These are phyloP conservation scores for Scedosporium aurantiacum DNA, from an alignment of 2,329 filamentous ascomycete genomes.

Conservation along the genomic window DNA sequence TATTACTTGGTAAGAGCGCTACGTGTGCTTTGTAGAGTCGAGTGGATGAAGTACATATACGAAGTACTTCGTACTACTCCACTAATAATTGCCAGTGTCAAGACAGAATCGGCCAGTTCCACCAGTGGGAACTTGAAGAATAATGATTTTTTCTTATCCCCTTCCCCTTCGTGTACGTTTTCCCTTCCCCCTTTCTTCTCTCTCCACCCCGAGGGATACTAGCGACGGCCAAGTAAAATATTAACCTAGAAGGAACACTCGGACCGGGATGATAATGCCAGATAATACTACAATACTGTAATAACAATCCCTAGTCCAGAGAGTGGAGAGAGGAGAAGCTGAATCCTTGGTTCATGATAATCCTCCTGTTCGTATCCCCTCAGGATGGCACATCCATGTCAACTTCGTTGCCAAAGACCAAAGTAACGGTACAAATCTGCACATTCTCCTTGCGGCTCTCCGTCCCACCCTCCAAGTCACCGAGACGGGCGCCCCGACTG, in stretches of 20 bases:
- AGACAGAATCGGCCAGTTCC: background rate
- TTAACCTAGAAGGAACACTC: background rate
- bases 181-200: too few relatives aligned
- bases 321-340: background rate
- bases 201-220: too few relatives aligned
- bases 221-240: too few relatives aligned
- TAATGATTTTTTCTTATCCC: background rate
- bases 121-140: background rate
- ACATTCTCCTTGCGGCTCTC: background rate
- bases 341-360: background rate
- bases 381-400: background rate
- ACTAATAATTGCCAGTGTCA: background rate
- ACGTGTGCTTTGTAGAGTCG: too few relatives aligned
- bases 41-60: too few relatives aligned
- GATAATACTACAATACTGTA: background rate
- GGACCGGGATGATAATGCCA: background rate
- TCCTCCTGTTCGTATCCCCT: background rate
- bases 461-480: background rate
- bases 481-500: background rate
- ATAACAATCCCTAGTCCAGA: background rate
- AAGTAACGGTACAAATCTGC: background rate
- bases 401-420: background rate
- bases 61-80: too few relatives aligned
- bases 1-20: too few relatives aligned
- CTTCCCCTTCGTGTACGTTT: background rate